Evolutionary conservation across 2,329 filamentous ascomycete genomes (phyloP).

Genomic region (Ramularia endophylla): DNA sequence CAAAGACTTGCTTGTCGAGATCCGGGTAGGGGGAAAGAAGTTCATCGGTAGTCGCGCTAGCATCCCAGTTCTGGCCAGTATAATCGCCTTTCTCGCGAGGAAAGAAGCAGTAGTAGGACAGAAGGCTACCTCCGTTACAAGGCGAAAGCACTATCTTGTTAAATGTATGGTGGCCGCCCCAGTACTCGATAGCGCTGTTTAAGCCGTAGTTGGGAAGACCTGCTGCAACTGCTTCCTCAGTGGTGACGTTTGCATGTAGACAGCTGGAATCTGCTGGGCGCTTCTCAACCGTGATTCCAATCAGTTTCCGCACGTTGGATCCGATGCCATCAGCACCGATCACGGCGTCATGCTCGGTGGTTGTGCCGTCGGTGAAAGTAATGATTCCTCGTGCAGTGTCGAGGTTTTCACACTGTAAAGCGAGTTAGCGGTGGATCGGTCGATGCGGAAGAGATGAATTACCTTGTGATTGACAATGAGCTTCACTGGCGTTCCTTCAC

Average conservation of each 20-base stretch:
- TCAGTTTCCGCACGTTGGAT: conserved; percentile 54
- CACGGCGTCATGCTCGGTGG: conserved; percentile 52
- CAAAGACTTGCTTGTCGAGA: conserved; percentile 52
- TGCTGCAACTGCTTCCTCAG: conserved; percentile 53
- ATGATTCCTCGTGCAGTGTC: conserved; percentile 44
- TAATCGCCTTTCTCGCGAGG: conserved; percentile 56
- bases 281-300: conserved; percentile 58
- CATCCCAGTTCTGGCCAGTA: conserved; percentile 54
- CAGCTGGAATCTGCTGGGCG: conserved; percentile 56
- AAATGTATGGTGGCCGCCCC: conserved; percentile 58
- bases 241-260: conserved; percentile 58
- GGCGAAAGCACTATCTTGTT: conserved; percentile 67
- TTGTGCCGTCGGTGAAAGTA: conserved; percentile 49
- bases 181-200: conserved; percentile 60
- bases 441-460: too few species aligned
- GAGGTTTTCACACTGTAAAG: conserved; percentile 45
- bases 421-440: neutral
- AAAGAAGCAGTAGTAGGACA: conserved; percentile 68
- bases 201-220: conserved; percentile 58
- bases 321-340: conserved; percentile 63
- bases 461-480: conserved; percentile 51
- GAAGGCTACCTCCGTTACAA: conserved; percentile 58
- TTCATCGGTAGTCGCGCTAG: conserved; percentile 42
- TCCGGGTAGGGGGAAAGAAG: conserved; percentile 55
- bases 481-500: conserved; percentile 49